Evolutionary conservation across 202 grass and related monocot genomes (phyloP), one percentile per base, ranked within the genome.

Genomic region (Elaeis oleifera): DNA sequence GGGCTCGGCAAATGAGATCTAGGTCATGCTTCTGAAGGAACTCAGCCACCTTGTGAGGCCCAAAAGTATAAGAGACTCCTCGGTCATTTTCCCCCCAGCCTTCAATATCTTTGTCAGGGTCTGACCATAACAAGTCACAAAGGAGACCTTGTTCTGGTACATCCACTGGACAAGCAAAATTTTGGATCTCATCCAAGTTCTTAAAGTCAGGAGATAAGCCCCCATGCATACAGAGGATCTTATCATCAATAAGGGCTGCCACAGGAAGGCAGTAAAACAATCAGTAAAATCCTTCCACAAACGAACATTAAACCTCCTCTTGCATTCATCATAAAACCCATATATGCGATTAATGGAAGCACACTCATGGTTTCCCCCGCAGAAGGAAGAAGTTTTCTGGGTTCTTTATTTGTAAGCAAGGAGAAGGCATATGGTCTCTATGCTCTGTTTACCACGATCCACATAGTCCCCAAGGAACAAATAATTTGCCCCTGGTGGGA

Each of bases 11-110:
- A 24, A 59, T 14, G 14, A 59, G 56, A 59, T 59, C 56, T 29
- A 59, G 56, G 26, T 59, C 56, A 59, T 59, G 56, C 23, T 6
- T 29, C 13, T 23, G 22, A 25, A 59, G 23, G 21, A 59, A 59
- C 21, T 59, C 56, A 59, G 24, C 23, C 5, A 59, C 56, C 23
- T 23, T 59, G 15, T 59, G 24, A 16, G 56, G 14, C 21, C 56
- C 56, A 59, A 59, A 59, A 59, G 56, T 59, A 23, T 26, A 59
- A 59, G 56, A 59, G 24, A 59, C 56, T 16, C 56, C 56, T 16
- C 23, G 23, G 21, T 59, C 56, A 16, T 59, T 59, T 59, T 59
- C 56, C 26, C 56, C 56, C 56, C 56, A 59, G 17, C 56, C 56
- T 24, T 59, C 23, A 29, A 59, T 26, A 59, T 59, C 56, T 59